Evolutionary conservation across 2,329 filamentous ascomycete species (phyloP).

Genomic region (Fusarium solani-melongenae): DNA sequence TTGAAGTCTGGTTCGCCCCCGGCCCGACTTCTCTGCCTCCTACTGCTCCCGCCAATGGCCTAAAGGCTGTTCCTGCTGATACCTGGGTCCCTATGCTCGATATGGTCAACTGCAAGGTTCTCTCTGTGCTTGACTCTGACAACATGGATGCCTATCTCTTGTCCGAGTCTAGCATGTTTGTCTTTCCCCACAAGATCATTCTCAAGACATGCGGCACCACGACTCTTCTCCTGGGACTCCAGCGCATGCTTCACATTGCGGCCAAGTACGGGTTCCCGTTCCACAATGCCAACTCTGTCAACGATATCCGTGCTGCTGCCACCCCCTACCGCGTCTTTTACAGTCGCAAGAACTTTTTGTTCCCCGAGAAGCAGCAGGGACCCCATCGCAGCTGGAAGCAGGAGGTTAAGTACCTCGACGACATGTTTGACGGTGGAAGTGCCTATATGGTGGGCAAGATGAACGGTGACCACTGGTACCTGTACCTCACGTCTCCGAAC

Average conservation of each 20-base stretch:
- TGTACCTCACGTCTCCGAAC: conserved; percentile 93
- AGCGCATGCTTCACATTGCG: conserved; percentile 92
- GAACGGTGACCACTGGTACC: conserved; percentile 99
- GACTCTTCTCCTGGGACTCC: conserved; percentile 88
- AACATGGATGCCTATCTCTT: conserved; percentile 96
- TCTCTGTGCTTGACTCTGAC: conserved; percentile 93
- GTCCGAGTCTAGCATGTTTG: conserved; percentile 99
- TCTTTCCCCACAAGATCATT: conserved; percentile 99
- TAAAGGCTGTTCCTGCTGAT: conserved; percentile 87
- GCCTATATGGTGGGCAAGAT: conserved; percentile 99
- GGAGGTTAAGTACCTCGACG: conserved; percentile 92
- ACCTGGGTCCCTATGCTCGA: conserved; percentile 98
- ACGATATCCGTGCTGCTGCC: conserved; percentile 79
- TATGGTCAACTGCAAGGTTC: conserved; percentile 97
- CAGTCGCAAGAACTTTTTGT: conserved; percentile 98
- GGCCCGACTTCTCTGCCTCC: conserved; percentile 78
- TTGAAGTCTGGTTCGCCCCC: conserved; percentile 98
- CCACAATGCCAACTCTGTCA: conserved; percentile 72
- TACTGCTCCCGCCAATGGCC: conserved; percentile 76
- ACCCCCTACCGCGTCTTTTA: conserved; percentile 97
- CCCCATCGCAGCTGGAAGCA: conserved; percentile 98
- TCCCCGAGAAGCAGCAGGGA: conserved; percentile 91
- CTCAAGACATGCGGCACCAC: conserved; percentile 99
- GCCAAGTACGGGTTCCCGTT: conserved; percentile 89
- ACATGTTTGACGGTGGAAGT: conserved; percentile 90